Base-by-base conservation (phyloP, 2,329 filamentous ascomycete genomes). In the Hypoxylon sp. region DNA sequence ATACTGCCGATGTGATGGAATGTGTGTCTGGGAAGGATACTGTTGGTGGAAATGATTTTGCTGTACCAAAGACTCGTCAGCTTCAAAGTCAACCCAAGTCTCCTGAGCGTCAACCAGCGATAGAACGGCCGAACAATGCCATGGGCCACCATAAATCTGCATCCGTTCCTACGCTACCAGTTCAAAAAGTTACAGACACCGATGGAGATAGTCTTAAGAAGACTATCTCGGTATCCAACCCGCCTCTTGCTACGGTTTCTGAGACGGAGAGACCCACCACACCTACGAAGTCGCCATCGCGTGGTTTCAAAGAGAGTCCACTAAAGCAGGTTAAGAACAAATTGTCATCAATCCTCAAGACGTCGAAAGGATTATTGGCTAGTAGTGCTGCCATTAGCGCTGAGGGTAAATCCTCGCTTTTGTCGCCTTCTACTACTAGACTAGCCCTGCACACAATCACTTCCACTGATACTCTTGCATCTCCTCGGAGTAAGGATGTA, bases 251-350 rank as follows among this genome's bases (percentile, higher is more conserved):
- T 7, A 84, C 88, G 11, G 90, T 83, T 6, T 67, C 78, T 0
- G 84, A 85, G 65, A 69, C 76, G 5, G 77, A 77, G 13, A 73
- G 68, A 7, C 75, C 87, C 78, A 81, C 86, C 78, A 82, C 86
- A 69, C 78, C 81, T 2, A 87, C 86, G 0, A 89, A 88, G 72
- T 89, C 88, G 0, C 87, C 87, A 0, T 83, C 85, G 4, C 81
- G 87, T 60, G 82, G 77, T 52, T 83, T 87, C 73, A 84, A 85
- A 6, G 94, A 97, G 72, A 95, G 91, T 64, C 93, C 93, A 4
- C 80, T 98, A 65, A 97, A 94, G 79, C 93, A 96, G 56, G 94
- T 96, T 28, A 98, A 97, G 82, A 93, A 92, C 75, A 97, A 94
- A 77, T 84, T 98, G 51, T 97, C 95, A 50, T 97, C 94, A 9